Evolutionary conservation across 2,329 filamentous ascomycete species (phyloP), one percentile per base, ranked within the genome.

Genomic region (Ophiostoma australiae): DNA sequence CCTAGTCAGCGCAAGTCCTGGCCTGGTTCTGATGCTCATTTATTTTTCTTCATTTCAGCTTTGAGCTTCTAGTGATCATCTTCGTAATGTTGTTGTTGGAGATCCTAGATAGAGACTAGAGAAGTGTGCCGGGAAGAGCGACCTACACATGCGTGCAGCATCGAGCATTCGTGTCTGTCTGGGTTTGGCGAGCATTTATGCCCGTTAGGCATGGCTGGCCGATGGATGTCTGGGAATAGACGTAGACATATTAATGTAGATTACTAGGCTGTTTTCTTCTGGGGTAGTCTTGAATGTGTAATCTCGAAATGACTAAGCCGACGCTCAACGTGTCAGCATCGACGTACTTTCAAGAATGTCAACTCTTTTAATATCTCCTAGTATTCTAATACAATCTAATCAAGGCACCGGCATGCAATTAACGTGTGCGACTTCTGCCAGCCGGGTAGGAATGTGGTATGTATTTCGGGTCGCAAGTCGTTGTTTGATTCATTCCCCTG

Each of bases 351-450:
- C 6, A 17, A 20, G 17, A 48, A 48, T 48, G 44, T 17, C 3
- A 39, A 39, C 13, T 8, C 20, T 48, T 20, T 5, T 48, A 48
- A n/a, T 48, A 31, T 31, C 27, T 20, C 7, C 15, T 20, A 33
- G 27, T 33, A 63, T 63, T 31, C 20, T 3, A 48, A 48, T 48
- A 48, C 20, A n/a, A 20, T 48, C 44, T 48, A 48, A 48, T 20
- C 17, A 48, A n/a, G 8, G n/a, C 52, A 58, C 52, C n/a, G 23
- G 27, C 58, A 33, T 33, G 27, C 13, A 63, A 63, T 63, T 8
- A 63, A 33, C n/a, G 27, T 33, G 55, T 63, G 58, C 58, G 27
- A 63, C 58, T 27, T 63, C 15, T 63, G 58, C 27, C 58, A 63
- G 27, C 7, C n/a, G 58, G 27, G 58, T 27, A 63, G 58, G 58